phyloP scores from a whole-genome alignment of 1,284 basidiomycete genomes.

The Melampsora abietis-canadensis region DNA sequence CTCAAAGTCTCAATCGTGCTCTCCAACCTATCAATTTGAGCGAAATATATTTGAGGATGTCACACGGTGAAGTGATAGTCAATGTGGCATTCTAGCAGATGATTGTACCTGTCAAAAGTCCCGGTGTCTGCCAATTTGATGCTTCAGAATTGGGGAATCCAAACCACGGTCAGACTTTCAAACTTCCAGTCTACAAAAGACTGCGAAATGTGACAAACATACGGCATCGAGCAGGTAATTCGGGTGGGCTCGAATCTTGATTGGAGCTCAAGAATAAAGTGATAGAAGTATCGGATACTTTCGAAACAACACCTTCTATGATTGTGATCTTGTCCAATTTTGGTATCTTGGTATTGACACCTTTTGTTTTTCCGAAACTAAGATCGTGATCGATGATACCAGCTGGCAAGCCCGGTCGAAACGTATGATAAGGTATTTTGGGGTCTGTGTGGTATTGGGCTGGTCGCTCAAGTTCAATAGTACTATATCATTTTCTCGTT shows the following conservation, averaged over 20 bases:
- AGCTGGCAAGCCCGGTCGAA: constrained; percentile 60
- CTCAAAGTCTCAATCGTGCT: constrained; percentile 1
- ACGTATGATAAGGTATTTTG: constrained; percentile 75
- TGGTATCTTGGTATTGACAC: constrained; percentile 57
- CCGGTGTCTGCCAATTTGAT: constrained; percentile 86
- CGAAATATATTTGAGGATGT: background rate
- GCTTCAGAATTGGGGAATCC: constrained; percentile 47
- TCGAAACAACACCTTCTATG: constrained; percentile 76
- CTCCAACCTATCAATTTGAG: constrained; percentile 1
- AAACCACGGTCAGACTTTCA: constrained; percentile 60
- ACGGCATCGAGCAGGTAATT: constrained; percentile 66
- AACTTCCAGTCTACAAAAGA: constrained; percentile 73
- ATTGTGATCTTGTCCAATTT: constrained; percentile 54
- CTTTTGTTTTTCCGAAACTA: constrained; percentile 58
- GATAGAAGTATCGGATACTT: constrained; percentile 56
- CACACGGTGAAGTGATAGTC: too few species aligned
- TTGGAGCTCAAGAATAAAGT: constrained; percentile 42
- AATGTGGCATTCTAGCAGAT: background rate
- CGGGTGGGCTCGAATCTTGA: constrained; percentile 67
- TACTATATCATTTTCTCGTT: constrained; percentile 56
- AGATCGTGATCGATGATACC: constrained; percentile 45
- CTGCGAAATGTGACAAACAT: constrained; percentile 59
- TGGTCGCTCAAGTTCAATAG: constrained; percentile 81
- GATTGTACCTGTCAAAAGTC: constrained; percentile 74
- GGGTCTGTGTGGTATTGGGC: constrained; percentile 70